A percentile compares a stretch with the other conserved stretches of the same genome.
phyloP scores from a whole-genome alignment of 2,329 filamentous ascomycete species.

The Chaetomiaceae sp. region DNA sequence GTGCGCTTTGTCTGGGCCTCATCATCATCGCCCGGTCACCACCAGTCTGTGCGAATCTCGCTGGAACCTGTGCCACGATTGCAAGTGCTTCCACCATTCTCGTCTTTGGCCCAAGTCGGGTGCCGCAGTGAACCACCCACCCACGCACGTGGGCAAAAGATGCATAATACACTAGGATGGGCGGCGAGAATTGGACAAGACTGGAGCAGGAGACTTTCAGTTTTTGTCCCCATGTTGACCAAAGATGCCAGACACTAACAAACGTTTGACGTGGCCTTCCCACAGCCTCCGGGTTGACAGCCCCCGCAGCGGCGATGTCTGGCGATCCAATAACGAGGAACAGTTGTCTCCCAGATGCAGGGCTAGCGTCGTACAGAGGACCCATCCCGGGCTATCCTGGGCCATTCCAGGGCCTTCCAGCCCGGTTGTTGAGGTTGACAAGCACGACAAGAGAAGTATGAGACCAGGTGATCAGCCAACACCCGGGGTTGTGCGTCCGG shows the following conservation, averaged over 20 bases:
- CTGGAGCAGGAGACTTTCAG: too few species aligned
- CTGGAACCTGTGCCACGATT: not conserved
- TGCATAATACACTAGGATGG: too few species aligned
- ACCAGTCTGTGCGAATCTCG: not conserved
- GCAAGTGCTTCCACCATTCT: too few species aligned
- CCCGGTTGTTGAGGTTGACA: constrained; percentile 6
- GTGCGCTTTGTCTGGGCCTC: too few species aligned
- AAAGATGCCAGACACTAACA: not conserved
- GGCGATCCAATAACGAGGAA: constrained; percentile 4
- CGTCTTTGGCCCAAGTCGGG: not conserved
- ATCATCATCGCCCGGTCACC: not conserved
- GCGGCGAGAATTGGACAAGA: too few species aligned
- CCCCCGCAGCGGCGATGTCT: constrained; percentile 5
- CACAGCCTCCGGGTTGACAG: not conserved
- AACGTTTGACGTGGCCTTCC: constrained; percentile 9
- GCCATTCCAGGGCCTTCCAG: not conserved
- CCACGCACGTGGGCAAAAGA: constrained; percentile 3
- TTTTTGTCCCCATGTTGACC: too few species aligned
- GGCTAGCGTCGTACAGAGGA: too few species aligned
- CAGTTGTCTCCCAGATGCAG: too few species aligned
- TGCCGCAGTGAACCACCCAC: not conserved
- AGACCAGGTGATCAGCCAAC: constrained; percentile 17
- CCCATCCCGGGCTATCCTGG: too few species aligned
- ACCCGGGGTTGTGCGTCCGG: not conserved
- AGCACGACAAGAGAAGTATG: constrained; percentile 14